Percentiles rank a stretch among this genome's conserved stretches.
phyloP scores from a whole-genome alignment of 495 filamentous ascomycete species.

The Neurospora sp. region DNA sequence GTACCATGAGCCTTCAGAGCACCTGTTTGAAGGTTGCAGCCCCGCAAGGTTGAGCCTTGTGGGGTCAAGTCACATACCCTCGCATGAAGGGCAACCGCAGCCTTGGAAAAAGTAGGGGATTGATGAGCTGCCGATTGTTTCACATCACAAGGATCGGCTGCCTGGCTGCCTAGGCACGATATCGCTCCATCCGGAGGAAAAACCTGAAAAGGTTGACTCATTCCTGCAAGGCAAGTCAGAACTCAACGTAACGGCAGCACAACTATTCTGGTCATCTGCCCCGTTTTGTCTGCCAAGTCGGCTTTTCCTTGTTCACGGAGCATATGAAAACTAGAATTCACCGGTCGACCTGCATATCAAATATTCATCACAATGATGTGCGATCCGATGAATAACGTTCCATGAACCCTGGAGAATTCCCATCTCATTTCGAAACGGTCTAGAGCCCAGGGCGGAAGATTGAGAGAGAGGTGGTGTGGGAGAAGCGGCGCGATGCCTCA shows the following conservation, averaged over 20 bases:
- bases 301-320: neutral
- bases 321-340: neutral
- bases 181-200: neutral
- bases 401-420: neutral
- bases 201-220: neutral
- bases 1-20: neutral
- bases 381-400: neutral
- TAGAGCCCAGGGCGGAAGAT: neutral
- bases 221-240: neutral
- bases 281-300: neutral
- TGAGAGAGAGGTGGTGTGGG: constrained; percentile 20
- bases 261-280: neutral
- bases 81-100: neutral
- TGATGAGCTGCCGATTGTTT: constrained; percentile 2
- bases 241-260: neutral
- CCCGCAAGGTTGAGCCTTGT: neutral
- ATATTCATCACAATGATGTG: neutral
- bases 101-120: neutral
- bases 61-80: neutral
- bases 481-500: constrained; percentile 2
- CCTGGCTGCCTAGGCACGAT: neutral
- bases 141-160: neutral
- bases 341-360: neutral
- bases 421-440: neutral
- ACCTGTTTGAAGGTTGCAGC: neutral